Percentiles rank a stretch among this genome's conserved stretches.
Evolutionary conservation across 805 yeast species (phyloP).

Genomic region (Kodamaea neixiangensis): DNA sequence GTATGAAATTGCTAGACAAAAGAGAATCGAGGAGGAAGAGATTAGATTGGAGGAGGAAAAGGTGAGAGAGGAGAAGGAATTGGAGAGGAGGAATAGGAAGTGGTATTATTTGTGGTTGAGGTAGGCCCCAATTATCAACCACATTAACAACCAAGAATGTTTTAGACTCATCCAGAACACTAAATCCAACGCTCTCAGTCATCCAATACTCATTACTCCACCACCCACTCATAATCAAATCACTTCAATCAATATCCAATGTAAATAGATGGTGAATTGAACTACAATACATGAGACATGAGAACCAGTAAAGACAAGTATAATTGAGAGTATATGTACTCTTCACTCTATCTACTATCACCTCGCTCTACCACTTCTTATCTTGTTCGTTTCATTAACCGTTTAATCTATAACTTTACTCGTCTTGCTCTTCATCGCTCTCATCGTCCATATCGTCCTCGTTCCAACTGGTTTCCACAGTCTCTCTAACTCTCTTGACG

Average conservation of each 20-base stretch:
- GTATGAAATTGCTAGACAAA: conserved; percentile 30
- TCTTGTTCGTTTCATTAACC: neutral
- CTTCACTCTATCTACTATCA: no score
- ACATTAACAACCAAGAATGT: neutral
- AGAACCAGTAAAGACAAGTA: no score
- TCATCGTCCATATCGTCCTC: conserved; percentile 69
- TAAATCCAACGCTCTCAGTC: no score
- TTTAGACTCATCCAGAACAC: neutral
- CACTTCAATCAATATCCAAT: no score
- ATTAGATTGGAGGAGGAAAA: conserved; percentile 12
- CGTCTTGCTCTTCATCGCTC: conserved; percentile 35
- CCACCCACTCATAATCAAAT: no score
- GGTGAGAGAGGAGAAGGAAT: conserved; percentile 10
- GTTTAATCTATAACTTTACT: conserved; percentile 6
- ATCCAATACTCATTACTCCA: no score
- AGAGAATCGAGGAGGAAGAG: conserved; percentile 16
- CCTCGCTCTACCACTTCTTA: neutral
- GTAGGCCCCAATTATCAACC: conserved; percentile 15
- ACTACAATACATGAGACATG: no score
- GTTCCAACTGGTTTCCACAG: conserved; percentile 93
- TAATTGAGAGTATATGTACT: no score
- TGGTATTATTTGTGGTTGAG: conserved; percentile 59
- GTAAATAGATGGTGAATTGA: no score
- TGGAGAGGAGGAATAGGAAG: conserved; percentile 19
- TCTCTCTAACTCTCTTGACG: conserved; percentile 85